A percentile compares a stretch with the other conserved stretches of the same genome.
Conservation (phyloP, 345 rosid genomes). For the Eutrema heterophyllum region DNA sequence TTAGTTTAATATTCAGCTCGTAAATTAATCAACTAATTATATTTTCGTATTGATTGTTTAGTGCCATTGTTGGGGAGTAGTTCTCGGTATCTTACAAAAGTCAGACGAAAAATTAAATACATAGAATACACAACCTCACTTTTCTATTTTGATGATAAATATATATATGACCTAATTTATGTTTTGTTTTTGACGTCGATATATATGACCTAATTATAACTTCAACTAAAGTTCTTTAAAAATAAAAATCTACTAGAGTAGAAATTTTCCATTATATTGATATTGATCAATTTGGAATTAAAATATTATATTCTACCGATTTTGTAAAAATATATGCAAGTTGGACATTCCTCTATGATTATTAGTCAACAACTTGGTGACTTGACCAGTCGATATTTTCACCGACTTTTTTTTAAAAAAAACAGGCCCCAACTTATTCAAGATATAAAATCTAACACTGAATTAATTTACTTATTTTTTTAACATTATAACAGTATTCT, state of each 20-base stretch:
- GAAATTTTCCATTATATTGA: not conserved
- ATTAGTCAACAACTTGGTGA: slow-evolving; percentile 7
- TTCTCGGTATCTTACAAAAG: slow-evolving; percentile 17
- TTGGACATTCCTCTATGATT: not conserved
- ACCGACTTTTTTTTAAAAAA: not conserved
- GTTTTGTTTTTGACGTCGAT: slow-evolving; percentile 18
- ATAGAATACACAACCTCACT: not conserved
- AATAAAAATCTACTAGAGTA: not conserved
- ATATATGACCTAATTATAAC: slow-evolving; percentile 8
- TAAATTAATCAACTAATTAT: slow-evolving; percentile 1
- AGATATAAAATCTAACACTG: not conserved
- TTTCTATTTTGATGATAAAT: slow-evolving; percentile 1
- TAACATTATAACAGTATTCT: not conserved
- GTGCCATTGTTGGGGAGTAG: slow-evolving; percentile 1
- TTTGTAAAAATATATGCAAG: slow-evolving; percentile 1
- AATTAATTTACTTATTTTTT: not conserved
- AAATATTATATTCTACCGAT: not conserved
- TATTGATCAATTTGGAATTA: not conserved
- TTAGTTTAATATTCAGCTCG: not conserved
- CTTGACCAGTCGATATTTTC: slow-evolving; percentile 1
- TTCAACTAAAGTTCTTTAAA: too few species aligned
- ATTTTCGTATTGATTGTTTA: slow-evolving; percentile 3
- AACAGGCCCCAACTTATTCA: not conserved
- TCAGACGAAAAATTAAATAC: not conserved
- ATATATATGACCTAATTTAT: slow-evolving; percentile 10